phyloP scores from a whole-genome alignment of 2,329 filamentous ascomycete species.

The Exophiala sideris region DNA sequence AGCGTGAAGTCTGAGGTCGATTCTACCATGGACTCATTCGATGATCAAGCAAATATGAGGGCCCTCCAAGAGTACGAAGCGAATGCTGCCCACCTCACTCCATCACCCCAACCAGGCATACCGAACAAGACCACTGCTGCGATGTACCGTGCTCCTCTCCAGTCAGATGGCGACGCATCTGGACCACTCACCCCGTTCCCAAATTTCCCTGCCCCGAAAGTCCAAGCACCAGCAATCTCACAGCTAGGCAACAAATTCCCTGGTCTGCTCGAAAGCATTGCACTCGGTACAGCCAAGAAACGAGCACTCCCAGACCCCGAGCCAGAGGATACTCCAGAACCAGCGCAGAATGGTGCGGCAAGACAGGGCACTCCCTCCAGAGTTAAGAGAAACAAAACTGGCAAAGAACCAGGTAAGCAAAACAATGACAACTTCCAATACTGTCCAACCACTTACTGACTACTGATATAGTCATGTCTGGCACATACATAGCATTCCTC shows the following conservation, averaged over 20 bases:
- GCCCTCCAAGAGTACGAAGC: too few relatives aligned
- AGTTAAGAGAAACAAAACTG: constrained; percentile 10
- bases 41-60: too few relatives aligned
- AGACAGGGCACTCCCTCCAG: not conserved
- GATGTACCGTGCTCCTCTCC: too few relatives aligned
- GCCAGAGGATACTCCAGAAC: not conserved
- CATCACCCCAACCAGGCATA: not conserved
- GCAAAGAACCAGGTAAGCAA: constrained; percentile 21
- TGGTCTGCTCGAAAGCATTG: constrained; percentile 13
- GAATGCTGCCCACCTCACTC: too few relatives aligned
- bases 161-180: too few relatives aligned
- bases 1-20: constrained; percentile 13
- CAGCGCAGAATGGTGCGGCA: not conserved
- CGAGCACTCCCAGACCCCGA: not conserved
- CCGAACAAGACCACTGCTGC: too few relatives aligned
- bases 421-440: not conserved
- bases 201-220: not conserved
- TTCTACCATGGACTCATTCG: not conserved
- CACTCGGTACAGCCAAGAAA: not conserved
- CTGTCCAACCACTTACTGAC: constrained; percentile 1
- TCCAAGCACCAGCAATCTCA: constrained; percentile 3
- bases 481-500: constrained; percentile 12
- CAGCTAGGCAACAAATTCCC: constrained; percentile 12
- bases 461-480: constrained; percentile 6
- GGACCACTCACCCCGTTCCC: too few relatives aligned